Base-by-base conservation (phyloP, 2,329 filamentous ascomycete species). In the Aspergillus awamori region DNA sequence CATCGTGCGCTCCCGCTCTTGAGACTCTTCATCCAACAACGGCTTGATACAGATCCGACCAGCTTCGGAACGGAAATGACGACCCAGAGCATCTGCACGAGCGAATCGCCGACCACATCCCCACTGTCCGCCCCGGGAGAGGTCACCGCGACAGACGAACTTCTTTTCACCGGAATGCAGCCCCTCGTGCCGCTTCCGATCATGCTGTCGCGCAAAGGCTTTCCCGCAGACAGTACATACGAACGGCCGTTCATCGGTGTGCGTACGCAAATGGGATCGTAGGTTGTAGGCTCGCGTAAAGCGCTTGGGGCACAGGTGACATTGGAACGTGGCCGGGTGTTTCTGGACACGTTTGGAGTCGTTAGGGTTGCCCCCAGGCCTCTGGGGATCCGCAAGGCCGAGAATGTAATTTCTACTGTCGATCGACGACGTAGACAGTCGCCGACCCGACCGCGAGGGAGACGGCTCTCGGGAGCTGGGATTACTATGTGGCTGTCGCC, bases 161-260 rank as follows among this genome's bases (percentile, higher is more conserved):
- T 97, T 98, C 86, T 98, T 99, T 80, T 99, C 95, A 45, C 95
- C 95, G 0, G 92, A 96, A 73, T 99, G 95, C 45, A 99, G 81
- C 41, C 94, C 93, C 79, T 99, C 95, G 77, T 99, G 95, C 41
- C 95, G 89, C 79, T 99, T 99, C 49, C 95, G 89, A 75, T 99
- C 95, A 74, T 99, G 95, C 74, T 99, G 95, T 26, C 95, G 89
- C 5, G 95, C 95, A 79, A 99, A 99, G 0, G 95, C 95, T 77
- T 99, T 99, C 56, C 92, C 92, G 69, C 95, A 99, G 8, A 98
- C 92, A 0, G 92, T 97, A 74, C 95, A 99, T 2, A 98, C 94
- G 72, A 98, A 99, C 0, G 95, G 95, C 52, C 95, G 87, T 81
- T 99, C 95, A 71, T 99, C 95, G 0, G 95, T 99, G 74, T 99